Conservation (phyloP, 306 rosid genomes). For the Potentilla sterilis region DNA sequence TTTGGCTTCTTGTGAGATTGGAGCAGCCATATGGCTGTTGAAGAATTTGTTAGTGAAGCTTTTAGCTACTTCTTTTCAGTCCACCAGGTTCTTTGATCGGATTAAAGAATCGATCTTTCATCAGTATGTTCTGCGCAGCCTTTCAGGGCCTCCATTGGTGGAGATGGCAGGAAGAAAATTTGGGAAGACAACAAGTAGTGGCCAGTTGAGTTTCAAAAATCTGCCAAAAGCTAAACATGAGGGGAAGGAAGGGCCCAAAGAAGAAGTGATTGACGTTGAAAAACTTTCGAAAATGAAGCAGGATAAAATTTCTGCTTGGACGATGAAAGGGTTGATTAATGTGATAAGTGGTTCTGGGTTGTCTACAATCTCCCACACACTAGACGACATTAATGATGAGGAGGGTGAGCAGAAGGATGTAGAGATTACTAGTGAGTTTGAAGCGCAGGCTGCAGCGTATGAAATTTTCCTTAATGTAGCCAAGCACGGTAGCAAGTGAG, state of each 20-base stretch:
- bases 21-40: slow-evolving; percentile 61
- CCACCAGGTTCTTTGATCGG: slow-evolving; percentile 74
- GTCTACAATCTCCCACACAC: slow-evolving; percentile 61
- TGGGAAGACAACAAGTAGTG: slow-evolving; percentile 34
- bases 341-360: slow-evolving; percentile 64
- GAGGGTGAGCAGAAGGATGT: slow-evolving; percentile 44
- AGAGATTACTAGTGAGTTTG: slow-evolving; percentile 79
- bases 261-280: slow-evolving; percentile 78
- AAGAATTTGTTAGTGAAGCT: slow-evolving; percentile 65
- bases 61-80: slow-evolving; percentile 64
- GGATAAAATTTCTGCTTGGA: slow-evolving; percentile 83
- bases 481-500: slow-evolving; percentile 61
- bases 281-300: slow-evolving; percentile 72
- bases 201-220: slow-evolving; percentile 55
- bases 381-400: slow-evolving; percentile 36
- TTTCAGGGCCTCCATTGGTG: slow-evolving; percentile 77
- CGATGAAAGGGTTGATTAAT: slow-evolving; percentile 70
- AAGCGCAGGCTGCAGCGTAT: slow-evolving; percentile 74
- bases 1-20: slow-evolving; percentile 60
- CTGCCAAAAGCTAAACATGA: slow-evolving; percentile 28
- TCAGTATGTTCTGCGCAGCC: slow-evolving; percentile 64
- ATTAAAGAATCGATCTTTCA: slow-evolving; percentile 82
- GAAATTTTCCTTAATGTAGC: slow-evolving; percentile 66
- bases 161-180: slow-evolving; percentile 47
- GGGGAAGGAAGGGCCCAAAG: slow-evolving; percentile 42